Conservation (phyloP, 306 rosid genomes). For the Biancaea sappan region DNA sequence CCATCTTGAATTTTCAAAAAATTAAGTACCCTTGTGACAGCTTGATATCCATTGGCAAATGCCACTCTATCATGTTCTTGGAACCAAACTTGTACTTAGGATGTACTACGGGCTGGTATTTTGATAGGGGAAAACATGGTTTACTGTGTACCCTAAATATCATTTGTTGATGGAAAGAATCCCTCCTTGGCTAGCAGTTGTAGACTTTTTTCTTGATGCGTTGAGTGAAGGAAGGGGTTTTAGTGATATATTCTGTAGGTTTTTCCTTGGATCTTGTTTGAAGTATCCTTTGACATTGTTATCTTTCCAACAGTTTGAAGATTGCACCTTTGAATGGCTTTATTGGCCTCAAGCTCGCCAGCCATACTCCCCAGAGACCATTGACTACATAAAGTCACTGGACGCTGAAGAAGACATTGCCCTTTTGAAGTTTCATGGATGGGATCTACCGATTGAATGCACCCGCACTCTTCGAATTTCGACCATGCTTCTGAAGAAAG, state of each 20-base stretch:
- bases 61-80: neutral
- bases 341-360: conserved; percentile 90
- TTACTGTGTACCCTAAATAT: neutral
- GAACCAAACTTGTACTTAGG: neutral
- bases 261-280: conserved; percentile 8
- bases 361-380: conserved; percentile 59
- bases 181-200: neutral
- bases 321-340: conserved; percentile 94
- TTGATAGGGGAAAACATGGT: neutral
- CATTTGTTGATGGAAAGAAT: neutral
- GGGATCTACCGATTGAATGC: conserved; percentile 76
- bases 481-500: conserved; percentile 92
- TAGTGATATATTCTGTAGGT: too few relatives aligned
- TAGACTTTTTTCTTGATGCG: too few relatives aligned
- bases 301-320: conserved; percentile 70
- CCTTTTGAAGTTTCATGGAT: conserved; percentile 79
- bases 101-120: neutral
- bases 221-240: too few relatives aligned
- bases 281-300: conserved; percentile 38
- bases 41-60: neutral
- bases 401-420: conserved; percentile 81
- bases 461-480: conserved; percentile 78
- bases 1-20: neutral
- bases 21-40: neutral
- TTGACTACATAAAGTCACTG: conserved; percentile 66